A percentile compares a stretch with the other conserved stretches of the same genome.
phyloP scores from a whole-genome alignment of 129 eudicot species.

The Dittrichia graveolens region DNA sequence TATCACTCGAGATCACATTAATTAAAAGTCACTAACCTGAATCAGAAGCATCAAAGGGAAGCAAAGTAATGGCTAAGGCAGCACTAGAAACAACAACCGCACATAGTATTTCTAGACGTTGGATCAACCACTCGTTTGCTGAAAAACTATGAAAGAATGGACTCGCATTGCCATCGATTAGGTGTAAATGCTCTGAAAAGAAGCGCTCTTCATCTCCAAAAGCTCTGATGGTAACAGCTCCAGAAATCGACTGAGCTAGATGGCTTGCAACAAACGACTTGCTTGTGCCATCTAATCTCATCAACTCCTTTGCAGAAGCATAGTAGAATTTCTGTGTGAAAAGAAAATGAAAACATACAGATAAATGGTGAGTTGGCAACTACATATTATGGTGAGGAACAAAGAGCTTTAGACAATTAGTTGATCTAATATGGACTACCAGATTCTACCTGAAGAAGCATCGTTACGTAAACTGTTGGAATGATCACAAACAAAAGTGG shows the following conservation, averaged over 20 bases:
- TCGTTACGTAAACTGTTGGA: conserved; percentile 47
- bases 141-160: conserved; percentile 66
- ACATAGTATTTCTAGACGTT: conserved; percentile 60
- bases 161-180: conserved; percentile 58
- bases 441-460: conserved; percentile 56
- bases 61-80: conserved; percentile 56
- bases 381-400: conserved; percentile 8
- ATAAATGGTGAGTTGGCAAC: neutral
- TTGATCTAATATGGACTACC: neutral
- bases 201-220: conserved; percentile 68
- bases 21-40: conserved; percentile 46
- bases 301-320: conserved; percentile 75
- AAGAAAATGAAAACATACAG: neutral
- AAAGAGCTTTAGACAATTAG: neutral
- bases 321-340: conserved; percentile 51
- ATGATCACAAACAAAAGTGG: conserved; percentile 51
- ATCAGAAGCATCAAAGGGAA: conserved; percentile 49
- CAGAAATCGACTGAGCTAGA: conserved; percentile 70
- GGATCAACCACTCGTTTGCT: conserved; percentile 81
- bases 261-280: conserved; percentile 71
- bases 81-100: conserved; percentile 59
- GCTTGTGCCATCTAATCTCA: conserved; percentile 77
- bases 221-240: conserved; percentile 75
- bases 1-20: neutral
- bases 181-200: conserved; percentile 46